These are phyloP conservation scores for Echria macrotheca DNA, from an alignment of 495 filamentous ascomycete genomes.

Conservation along the genomic window DNA sequence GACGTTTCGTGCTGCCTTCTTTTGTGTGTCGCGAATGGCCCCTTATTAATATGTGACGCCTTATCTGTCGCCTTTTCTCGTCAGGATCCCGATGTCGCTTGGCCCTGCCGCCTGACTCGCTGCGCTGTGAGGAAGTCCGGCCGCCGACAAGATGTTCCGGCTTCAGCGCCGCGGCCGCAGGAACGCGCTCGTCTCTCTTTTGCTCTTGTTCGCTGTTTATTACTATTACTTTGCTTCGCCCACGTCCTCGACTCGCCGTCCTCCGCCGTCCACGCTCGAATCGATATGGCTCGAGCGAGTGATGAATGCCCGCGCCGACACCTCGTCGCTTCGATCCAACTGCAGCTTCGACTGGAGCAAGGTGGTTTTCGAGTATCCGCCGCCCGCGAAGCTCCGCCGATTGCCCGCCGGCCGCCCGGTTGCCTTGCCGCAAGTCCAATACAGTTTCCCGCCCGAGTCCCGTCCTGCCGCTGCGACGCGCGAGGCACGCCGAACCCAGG, in stretches of 20 bases:
- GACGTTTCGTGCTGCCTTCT: too few species aligned
- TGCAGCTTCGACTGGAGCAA: constrained; percentile 54
- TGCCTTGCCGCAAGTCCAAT: constrained; percentile 65
- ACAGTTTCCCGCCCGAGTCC: constrained; percentile 53
- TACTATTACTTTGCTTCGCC: constrained; percentile 11
- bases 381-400: constrained; percentile 49
- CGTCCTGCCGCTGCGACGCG: constrained; percentile 47
- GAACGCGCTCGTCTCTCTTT: not conserved
- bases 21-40: too few species aligned
- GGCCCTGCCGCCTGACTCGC: too few species aligned
- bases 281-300: constrained; percentile 20
- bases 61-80: too few species aligned
- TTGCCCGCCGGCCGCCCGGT: constrained; percentile 50
- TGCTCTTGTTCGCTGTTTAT: not conserved
- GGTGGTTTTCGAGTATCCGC: constrained; percentile 56
- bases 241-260: not conserved
- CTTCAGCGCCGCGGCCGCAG: not conserved
- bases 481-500: constrained; percentile 51
- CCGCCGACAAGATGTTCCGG: not conserved
- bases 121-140: too few species aligned
- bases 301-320: constrained; percentile 28
- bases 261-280: constrained; percentile 8
- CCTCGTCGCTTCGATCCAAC: constrained; percentile 18
- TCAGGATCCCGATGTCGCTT: too few species aligned
- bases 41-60: too few species aligned